phyloP scores from a whole-genome alignment of 306 rosid species.

The Dryas drummondii region DNA sequence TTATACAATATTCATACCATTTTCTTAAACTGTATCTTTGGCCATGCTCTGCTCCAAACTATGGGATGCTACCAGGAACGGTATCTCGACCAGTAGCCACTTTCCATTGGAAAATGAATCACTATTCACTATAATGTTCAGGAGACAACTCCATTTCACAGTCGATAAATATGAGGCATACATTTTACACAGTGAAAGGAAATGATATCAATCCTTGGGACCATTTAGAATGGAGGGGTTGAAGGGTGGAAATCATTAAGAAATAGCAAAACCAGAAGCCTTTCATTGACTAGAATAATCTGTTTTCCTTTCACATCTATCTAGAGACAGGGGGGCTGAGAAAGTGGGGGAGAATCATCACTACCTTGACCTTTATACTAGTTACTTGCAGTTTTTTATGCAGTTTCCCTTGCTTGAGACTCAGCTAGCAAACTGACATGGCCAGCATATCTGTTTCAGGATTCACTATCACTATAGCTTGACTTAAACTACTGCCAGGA shows the following conservation, averaged over 20 bases:
- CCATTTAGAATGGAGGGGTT: background rate
- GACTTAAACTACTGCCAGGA: conserved; percentile 66
- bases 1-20: background rate
- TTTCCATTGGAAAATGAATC: background rate
- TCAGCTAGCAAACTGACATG: conserved; percentile 34
- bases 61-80: background rate
- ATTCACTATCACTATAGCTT: conserved; percentile 24
- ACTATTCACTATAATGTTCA: background rate
- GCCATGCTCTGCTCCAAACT: background rate
- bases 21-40: background rate
- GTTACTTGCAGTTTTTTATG: conserved; percentile 31
- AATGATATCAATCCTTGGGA: background rate
- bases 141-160: background rate
- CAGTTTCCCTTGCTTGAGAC: conserved; percentile 37
- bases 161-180: background rate
- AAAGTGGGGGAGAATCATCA: conserved; percentile 35
- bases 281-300: conserved; percentile 60
- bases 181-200: background rate
- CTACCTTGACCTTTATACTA: conserved; percentile 50
- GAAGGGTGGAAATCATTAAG: background rate
- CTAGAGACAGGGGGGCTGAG: conserved; percentile 25
- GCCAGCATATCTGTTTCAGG: conserved; percentile 37
- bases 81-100: background rate
- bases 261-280: conserved; percentile 28
- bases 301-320: conserved; percentile 51